Evolutionary conservation across 1,139 yeast genomes (phyloP).

Genomic region (Blastobotrys proliferans): DNA sequence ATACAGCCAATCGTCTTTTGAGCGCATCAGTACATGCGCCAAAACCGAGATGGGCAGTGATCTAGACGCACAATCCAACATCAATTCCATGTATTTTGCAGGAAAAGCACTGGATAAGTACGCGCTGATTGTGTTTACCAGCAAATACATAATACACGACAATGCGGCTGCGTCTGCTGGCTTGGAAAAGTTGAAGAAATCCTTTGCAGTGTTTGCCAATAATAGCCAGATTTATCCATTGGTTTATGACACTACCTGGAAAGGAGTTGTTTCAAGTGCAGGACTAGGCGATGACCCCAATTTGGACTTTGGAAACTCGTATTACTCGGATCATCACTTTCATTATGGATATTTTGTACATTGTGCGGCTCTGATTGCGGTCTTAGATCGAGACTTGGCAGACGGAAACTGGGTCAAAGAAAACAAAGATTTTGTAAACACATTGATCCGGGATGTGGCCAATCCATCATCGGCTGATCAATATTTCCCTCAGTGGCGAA

Average conservation of each 20-base stretch:
- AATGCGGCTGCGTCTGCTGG: conserved; percentile 38
- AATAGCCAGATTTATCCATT: conserved; percentile 55
- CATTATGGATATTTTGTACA: conserved; percentile 71
- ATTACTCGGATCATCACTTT: conserved; percentile 72
- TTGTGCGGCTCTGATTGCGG: conserved; percentile 67
- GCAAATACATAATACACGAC: conserved; percentile 49
- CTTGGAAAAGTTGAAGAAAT: conserved; percentile 48
- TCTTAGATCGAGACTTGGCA: conserved; percentile 23
- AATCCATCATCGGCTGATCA: conserved; percentile 50
- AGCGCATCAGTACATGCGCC: conserved; percentile 36
- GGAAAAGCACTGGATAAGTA: conserved; percentile 68
- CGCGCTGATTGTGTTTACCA: conserved; percentile 59
- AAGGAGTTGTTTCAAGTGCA: conserved; percentile 59
- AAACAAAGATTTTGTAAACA: conserved; percentile 54
- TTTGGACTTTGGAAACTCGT: conserved; percentile 60
- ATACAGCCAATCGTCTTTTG: not conserved
- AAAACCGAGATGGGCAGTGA: not conserved
- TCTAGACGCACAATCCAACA: conserved; percentile 40
- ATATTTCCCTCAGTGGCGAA: conserved; percentile 62
- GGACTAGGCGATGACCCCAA: conserved; percentile 39
- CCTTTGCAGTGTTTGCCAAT: conserved; percentile 47
- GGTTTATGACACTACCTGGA: conserved; percentile 62
- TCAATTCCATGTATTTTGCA: conserved; percentile 52
- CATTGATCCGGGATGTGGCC: conserved; percentile 63
- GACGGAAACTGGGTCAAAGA: conserved; percentile 59